These are phyloP conservation scores for Penicillium egyptiacum DNA, from an alignment of 495 filamentous ascomycete species.

Conservation along the genomic window DNA sequence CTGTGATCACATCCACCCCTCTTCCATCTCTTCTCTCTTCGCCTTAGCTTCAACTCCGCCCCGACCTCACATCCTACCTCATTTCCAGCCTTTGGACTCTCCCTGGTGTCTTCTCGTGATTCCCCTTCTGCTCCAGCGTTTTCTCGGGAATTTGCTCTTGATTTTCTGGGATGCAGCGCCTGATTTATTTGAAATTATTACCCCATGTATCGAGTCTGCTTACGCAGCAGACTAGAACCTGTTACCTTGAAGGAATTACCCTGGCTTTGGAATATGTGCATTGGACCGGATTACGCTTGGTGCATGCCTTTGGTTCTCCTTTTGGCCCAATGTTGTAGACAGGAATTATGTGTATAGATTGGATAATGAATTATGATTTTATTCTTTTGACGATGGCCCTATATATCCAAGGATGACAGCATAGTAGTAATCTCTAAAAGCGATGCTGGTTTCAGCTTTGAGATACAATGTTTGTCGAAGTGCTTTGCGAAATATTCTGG, in stretches of 20 bases:
- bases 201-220: neutral
- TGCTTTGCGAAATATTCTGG: no score
- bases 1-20: neutral
- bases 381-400: neutral
- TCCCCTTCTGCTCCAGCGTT: neutral
- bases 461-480: no score
- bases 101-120: neutral
- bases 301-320: neutral
- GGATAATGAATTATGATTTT: conserved; percentile 13
- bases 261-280: conserved; percentile 1
- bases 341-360: conserved; percentile 8
- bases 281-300: neutral
- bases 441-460: neutral
- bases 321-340: conserved; percentile 2
- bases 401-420: neutral
- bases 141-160: neutral
- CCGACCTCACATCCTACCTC: neutral
- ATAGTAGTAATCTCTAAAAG: neutral
- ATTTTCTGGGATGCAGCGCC: conserved; percentile 16
- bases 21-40: neutral
- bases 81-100: neutral
- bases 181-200: conserved; percentile 1
- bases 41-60: neutral
- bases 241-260: conserved; percentile 7
- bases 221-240: neutral